Conservation (phyloP, 2,329 filamentous ascomycete species). For the Plectosphaerella plurivora region DNA sequence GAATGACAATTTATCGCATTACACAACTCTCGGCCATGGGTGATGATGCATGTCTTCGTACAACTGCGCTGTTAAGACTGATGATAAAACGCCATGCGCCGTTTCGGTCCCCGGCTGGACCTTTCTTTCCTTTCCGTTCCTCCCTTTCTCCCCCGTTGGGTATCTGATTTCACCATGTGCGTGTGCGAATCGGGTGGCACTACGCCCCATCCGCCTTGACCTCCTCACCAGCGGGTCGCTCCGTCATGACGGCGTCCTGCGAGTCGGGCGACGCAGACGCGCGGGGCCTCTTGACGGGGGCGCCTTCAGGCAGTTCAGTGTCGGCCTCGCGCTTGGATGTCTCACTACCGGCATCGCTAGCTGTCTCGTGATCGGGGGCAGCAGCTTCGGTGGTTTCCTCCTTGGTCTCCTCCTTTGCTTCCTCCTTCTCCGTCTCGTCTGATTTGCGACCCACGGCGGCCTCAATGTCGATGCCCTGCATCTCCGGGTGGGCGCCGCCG, state of each 20-base stretch:
- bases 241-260: neutral
- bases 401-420: constrained; percentile 1
- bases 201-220: neutral
- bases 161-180: too few species aligned
- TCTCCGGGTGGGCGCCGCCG: constrained; percentile 37
- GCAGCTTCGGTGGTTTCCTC: constrained; percentile 9
- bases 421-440: constrained; percentile 19
- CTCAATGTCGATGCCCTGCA: constrained; percentile 55
- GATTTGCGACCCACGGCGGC: constrained; percentile 54
- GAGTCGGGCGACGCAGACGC: constrained; percentile 1
- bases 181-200: too few species aligned
- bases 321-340: constrained; percentile 52
- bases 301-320: constrained; percentile 34
- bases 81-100: neutral
- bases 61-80: too few species aligned
- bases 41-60: too few species aligned
- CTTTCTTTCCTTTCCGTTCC: neutral
- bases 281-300: constrained; percentile 39
- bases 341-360: constrained; percentile 23
- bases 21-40: too few species aligned
- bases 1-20: too few species aligned
- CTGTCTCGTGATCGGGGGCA: constrained; percentile 12
- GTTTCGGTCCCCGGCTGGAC: neutral
- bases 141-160: too few species aligned
- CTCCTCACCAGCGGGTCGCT: neutral